These are phyloP conservation scores for Alternaria rosae DNA, from an alignment of 2,329 filamentous ascomycete genomes.

Conservation along the genomic window DNA sequence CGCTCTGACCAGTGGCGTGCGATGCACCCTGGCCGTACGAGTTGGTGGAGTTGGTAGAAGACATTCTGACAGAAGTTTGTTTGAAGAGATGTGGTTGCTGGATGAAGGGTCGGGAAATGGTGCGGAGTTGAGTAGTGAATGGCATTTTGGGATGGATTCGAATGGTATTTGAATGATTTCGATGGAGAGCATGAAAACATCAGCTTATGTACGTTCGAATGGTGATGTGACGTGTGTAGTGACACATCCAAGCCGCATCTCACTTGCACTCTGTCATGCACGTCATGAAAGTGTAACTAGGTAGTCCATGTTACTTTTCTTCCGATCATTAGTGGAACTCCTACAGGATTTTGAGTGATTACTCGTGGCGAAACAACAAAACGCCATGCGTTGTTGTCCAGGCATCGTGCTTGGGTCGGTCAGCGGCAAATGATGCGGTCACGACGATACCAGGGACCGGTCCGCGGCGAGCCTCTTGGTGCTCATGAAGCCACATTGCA, in stretches of 20 bases:
- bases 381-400: not conserved
- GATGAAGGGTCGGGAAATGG: conserved; percentile 26
- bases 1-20: conserved; percentile 52
- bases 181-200: not conserved
- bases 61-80: conserved; percentile 31
- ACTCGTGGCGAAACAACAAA: not conserved
- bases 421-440: not conserved
- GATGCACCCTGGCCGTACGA: conserved; percentile 52
- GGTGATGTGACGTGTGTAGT: not conserved
- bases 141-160: conserved; percentile 19
- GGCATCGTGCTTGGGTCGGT: not conserved
- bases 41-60: conserved; percentile 44
- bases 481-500: not conserved
- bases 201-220: conserved; percentile 11
- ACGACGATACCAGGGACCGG: not conserved
- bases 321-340: not conserved
- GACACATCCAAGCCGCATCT: not conserved
- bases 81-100: conserved; percentile 21
- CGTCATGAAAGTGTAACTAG: conserved; percentile 9
- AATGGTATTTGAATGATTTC: conserved; percentile 5
- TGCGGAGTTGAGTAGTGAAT: conserved; percentile 27
- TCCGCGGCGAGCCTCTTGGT: conserved; percentile 1
- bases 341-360: not conserved
- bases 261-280: not conserved
- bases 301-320: not conserved